These are phyloP conservation scores for Fusarium proliferatum DNA, from an alignment of 2,329 filamentous ascomycete genomes.

Conservation along the genomic window DNA sequence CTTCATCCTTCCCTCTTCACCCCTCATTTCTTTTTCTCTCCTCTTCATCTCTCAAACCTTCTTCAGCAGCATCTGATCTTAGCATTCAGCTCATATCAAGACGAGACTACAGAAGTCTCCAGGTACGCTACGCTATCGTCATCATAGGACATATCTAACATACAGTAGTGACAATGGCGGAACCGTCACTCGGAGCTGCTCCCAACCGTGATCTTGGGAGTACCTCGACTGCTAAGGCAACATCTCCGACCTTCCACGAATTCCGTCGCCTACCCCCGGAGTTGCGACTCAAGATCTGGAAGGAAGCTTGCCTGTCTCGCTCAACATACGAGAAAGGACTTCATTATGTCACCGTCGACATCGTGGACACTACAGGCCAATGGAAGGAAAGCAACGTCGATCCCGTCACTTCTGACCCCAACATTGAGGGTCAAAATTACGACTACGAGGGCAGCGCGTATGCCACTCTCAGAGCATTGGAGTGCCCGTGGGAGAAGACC, in stretches of 20 bases:
- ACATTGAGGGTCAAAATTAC: not conserved
- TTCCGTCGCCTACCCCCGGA: not conserved
- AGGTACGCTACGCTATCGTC: not conserved
- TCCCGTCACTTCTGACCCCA: not conserved
- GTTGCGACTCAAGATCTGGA: constrained; percentile 1
- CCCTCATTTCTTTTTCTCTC: not conserved
- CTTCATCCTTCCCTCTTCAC: not conserved
- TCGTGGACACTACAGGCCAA: not conserved
- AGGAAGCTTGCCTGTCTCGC: not conserved
- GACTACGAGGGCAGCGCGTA: not conserved
- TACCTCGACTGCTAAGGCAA: not conserved
- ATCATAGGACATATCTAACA: not conserved
- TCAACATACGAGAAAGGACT: not conserved
- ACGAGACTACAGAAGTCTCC: accelerated
- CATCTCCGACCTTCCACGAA: not conserved
- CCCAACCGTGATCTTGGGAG: not conserved
- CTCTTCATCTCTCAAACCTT: not conserved
- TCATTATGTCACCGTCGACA: not conserved
- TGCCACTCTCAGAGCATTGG: not conserved
- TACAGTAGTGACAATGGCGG: not conserved
- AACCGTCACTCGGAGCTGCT: not conserved
- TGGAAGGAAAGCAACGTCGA: not conserved
- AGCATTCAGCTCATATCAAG: not conserved
- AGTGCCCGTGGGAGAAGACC: accelerated
- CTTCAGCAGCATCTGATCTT: not conserved